Base-by-base conservation (phyloP, 108 stramenopile species). In the Phaeodactylum tricornutum region DNA sequence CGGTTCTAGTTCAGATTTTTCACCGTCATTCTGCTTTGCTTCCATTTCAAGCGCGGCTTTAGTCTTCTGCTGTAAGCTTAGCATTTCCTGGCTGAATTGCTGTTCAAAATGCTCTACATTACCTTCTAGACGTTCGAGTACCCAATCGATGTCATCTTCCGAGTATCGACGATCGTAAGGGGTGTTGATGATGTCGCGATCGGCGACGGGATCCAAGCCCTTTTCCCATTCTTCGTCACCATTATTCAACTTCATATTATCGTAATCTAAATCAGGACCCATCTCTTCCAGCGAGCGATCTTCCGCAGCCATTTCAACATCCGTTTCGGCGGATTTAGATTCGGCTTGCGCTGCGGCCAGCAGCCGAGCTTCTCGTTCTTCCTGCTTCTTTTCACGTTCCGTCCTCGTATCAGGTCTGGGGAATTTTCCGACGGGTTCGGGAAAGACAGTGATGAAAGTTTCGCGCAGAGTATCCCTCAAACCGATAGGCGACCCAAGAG, bases 311-410 rank as follows among this genome's bases (percentile, higher is more conserved):
- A 55, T 25, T 37, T 76, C 64, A 43, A 71, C 69, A 29, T 66
- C 61, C 28, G 69, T 68, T 36, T 47, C 53, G 8, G 64, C 81
- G 3, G 62, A 65, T 31, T 58, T 32, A 2, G 42, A 71, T 40
- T 68, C 62, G 17, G 75, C 81, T 51, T 69, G 62, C 2, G 87
- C 83, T 29, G 87, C 87, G 8, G 69, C 81, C 56, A 64, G 64
- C 62, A 89, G 67, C 0, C 67, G 57, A 36, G 80, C 69, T 55
- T 85, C 78, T 0, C 82, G 71, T 47, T 82, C 87, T 57, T 82
- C 71, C 19, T 78, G 69, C 50, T 85, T 89, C 74, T 85, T 84
- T 49, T 89, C 80, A 36, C 71, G 69, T 43, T 81, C 83, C 2
- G 79, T 84, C n/a, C 83, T 75, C 8, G 50, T 64, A 29, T 89